Percentiles rank a stretch among this genome's conserved stretches.
Conservation (phyloP, 139 green algal genomes). For the Edaphochlamys debaryana region DNA sequence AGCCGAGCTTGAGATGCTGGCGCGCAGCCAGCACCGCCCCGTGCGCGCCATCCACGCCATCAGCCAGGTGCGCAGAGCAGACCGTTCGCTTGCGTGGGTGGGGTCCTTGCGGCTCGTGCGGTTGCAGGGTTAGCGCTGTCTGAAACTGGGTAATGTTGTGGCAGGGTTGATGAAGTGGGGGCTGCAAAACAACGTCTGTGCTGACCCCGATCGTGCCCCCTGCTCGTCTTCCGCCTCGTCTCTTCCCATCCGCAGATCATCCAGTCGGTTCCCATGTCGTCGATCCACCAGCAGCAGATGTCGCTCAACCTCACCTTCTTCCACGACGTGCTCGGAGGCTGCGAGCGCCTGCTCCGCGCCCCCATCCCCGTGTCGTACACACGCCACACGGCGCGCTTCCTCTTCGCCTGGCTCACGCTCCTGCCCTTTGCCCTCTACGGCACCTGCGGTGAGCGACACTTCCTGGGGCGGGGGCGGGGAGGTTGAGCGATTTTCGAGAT, state of each 20-base stretch:
- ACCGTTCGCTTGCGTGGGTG: not conserved
- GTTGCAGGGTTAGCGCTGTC: not conserved
- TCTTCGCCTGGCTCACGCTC: constrained; percentile 83
- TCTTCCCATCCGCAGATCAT: constrained; percentile 31
- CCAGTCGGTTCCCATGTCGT: constrained; percentile 44
- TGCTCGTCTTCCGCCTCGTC: too few relatives aligned
- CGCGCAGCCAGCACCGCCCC: constrained; percentile 40
- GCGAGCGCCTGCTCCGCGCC: constrained; percentile 79
- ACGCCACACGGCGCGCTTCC: constrained; percentile 71
- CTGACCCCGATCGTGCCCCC: too few relatives aligned
- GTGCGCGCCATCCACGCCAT: constrained; percentile 50
- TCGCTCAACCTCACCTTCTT: constrained; percentile 77
- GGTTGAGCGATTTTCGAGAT: too few relatives aligned
- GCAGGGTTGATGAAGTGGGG: not conserved
- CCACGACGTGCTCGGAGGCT: constrained; percentile 68
- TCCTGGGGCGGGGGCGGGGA: too few relatives aligned
- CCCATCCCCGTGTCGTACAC: constrained; percentile 78
- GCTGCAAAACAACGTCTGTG: not conserved
- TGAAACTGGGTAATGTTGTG: not conserved
- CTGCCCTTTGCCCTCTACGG: constrained; percentile 83
- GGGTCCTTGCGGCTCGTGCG: too few relatives aligned
- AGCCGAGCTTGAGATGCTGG: constrained; percentile 48
- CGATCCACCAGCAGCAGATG: constrained; percentile 56
- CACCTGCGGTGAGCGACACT: too few relatives aligned
- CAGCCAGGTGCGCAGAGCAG: constrained; percentile 37